Base-by-base conservation (phyloP, 768 basidiomycete genomes). In the Kwoniella newhampshirensis region DNA sequence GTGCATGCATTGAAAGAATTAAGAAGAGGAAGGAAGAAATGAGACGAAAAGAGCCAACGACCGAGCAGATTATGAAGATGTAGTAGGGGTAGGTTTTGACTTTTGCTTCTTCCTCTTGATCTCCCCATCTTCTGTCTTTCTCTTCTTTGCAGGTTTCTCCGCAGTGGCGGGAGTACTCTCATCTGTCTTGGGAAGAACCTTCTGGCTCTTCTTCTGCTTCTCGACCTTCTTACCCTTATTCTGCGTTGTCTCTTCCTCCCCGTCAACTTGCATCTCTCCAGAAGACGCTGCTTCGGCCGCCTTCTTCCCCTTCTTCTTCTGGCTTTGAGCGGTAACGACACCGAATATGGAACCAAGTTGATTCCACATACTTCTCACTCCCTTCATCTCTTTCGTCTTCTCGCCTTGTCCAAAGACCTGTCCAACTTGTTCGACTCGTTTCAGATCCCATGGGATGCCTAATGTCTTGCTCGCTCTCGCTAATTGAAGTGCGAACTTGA, bases 401-500 rank as follows among this genome's bases (percentile, higher is more conserved):
- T 81, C 74, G 15, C 83, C 84, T 4, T 78, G 66, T 40, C 78
- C 74, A 11, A 93, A 71, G 49, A 74, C 77, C 27, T 72, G 71
- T 7, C 78, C 77, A 15, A 91, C 75, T 9, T 66, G 67, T 25
- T 78, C 78, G 84, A 91, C 89, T 1, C 77, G 72, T 3, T 78
- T 67, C 1, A 83, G 78, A 49, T 84, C 79, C 91, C 91, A 94
- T 4, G 69, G 54, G 13, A 75, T 56, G 27, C 69, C 50, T 4
- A 81, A 69, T 7, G 81, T 81, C 53, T 83, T 84, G 57, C 85
- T 83, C 57, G 85, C 84, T 51, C 89, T 84, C n/a, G 85, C 79
- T 46, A 83, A 83, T 18, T 81, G 68, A 25, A 89, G 77, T 0
- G 80, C 85, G 49, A 88, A 76, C 75, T 89, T 92, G 54, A 91